Percentiles rank a stretch among this genome's conserved stretches.
These are phyloP conservation scores for Stellera chamaejasme DNA, from an alignment of 345 rosid species.

Conservation along the genomic window DNA sequence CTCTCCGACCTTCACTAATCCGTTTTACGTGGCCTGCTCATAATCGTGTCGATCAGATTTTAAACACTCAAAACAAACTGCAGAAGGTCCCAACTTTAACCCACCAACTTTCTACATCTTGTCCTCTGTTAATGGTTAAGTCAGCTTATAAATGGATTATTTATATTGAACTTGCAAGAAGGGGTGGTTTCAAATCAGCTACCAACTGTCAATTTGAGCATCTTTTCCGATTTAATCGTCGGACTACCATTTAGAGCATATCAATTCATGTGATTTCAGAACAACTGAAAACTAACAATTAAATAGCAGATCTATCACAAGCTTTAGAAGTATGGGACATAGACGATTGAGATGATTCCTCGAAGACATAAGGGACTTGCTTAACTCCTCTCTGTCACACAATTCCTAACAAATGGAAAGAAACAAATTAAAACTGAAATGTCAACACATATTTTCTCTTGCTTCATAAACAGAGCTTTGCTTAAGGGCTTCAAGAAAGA, in stretches of 20 bases:
- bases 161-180: neutral
- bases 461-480: constrained; percentile 83
- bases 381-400: constrained; percentile 92
- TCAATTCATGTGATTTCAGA: constrained; percentile 4
- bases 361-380: constrained; percentile 78
- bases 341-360: constrained; percentile 62
- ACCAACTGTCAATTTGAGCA: constrained; percentile 1
- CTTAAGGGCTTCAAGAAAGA: constrained; percentile 63
- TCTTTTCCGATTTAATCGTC: constrained; percentile 3
- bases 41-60: too few relatives aligned
- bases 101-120: too few relatives aligned
- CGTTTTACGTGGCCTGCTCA: too few relatives aligned
- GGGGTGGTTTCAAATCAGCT: neutral
- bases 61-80: too few relatives aligned
- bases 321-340: constrained; percentile 63
- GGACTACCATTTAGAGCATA: neutral
- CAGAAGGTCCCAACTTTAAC: too few relatives aligned
- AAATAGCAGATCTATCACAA: neutral
- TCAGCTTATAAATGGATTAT: neutral
- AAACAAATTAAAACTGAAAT: neutral
- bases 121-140: too few relatives aligned
- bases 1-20: too few relatives aligned
- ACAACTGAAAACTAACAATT: neutral
- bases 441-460: constrained; percentile 25
- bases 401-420: constrained; percentile 37